Percentiles rank a stretch among this genome's conserved stretches.
Evolutionary conservation across 2,329 filamentous ascomycete species (phyloP).

Genomic region (Pestalotiopsis sp.): DNA sequence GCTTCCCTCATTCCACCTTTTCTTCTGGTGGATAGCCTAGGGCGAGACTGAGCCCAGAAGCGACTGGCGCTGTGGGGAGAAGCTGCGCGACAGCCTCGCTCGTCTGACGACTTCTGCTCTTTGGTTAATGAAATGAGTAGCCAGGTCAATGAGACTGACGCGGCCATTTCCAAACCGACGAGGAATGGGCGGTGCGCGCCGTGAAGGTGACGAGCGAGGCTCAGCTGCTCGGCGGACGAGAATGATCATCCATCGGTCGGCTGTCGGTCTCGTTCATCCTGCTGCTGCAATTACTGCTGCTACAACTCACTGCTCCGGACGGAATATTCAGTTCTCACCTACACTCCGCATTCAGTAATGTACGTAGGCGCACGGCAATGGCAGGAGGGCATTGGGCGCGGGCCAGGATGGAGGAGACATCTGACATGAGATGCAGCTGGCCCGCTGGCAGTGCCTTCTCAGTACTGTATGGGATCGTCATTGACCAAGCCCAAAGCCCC

Average conservation of each 20-base stretch:
- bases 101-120: slow-evolving; percentile 8
- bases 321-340: background rate
- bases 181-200: background rate
- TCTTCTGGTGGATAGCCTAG: slow-evolving; percentile 2
- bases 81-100: slow-evolving; percentile 5
- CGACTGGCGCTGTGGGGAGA: background rate
- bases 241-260: background rate
- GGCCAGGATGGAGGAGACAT: background rate
- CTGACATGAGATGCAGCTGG: background rate
- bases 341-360: background rate
- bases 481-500: background rate
- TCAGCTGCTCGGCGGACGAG: background rate
- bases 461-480: background rate
- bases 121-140: background rate
- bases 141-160: background rate
- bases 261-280: background rate
- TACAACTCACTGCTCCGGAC: background rate
- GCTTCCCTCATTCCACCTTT: background rate
- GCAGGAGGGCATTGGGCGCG: background rate
- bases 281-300: background rate
- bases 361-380: background rate
- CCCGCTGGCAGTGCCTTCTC: background rate
- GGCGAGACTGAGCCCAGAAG: background rate
- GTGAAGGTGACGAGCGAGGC: background rate
- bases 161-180: background rate